phyloP scores from a whole-genome alignment of 768 basidiomycete genomes.

The Mycena vulgaris region DNA sequence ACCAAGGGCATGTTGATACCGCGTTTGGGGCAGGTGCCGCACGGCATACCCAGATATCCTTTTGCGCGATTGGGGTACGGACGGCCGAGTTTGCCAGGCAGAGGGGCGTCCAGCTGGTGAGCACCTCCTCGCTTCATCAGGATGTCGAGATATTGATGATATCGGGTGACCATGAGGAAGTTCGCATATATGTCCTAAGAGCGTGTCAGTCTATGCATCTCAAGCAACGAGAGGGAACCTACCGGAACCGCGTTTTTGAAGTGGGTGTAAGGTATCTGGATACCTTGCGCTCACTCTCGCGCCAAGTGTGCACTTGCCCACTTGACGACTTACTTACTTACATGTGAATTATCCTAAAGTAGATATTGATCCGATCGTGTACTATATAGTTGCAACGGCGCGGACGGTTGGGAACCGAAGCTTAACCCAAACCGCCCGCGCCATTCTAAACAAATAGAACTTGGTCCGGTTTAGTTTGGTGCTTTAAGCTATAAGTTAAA shows the following conservation, averaged over 20 bases:
- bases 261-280: too few species aligned
- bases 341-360: too few species aligned
- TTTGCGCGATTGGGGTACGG: slow-evolving; percentile 22
- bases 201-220: not conserved
- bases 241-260: slow-evolving; percentile 18
- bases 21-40: slow-evolving; percentile 25
- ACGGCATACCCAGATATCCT: slow-evolving; percentile 5
- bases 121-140: slow-evolving; percentile 14
- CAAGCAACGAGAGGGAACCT: not conserved
- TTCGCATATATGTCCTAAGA: slow-evolving; percentile 25
- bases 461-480: too few species aligned
- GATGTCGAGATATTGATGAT: slow-evolving; percentile 15
- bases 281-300: too few species aligned
- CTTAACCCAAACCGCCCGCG: not conserved
- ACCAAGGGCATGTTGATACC: too few species aligned
- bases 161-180: slow-evolving; percentile 16
- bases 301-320: too few species aligned
- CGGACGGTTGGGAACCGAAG: too few species aligned
- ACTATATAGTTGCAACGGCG: too few species aligned
- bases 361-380: too few species aligned
- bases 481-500: too few species aligned
- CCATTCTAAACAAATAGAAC: too few species aligned
- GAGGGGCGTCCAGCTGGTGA: slow-evolving; percentile 17
- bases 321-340: too few species aligned
- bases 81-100: slow-evolving; percentile 17